phyloP scores from a whole-genome alignment of 345 rosid genomes.

The Barbarea vulgaris region DNA sequence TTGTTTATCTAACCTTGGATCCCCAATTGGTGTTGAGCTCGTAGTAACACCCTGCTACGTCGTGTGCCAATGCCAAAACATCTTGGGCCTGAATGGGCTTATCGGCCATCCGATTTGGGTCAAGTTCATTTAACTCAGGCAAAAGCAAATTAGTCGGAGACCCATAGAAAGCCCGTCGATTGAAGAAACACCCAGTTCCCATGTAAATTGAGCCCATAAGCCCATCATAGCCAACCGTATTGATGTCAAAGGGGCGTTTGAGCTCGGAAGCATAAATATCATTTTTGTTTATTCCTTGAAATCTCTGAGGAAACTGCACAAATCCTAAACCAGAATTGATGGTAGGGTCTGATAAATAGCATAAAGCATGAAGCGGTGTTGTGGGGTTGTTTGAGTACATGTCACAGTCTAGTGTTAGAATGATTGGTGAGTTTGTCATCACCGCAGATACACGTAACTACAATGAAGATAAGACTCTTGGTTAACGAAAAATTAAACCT shows the following conservation, averaged over 20 bases:
- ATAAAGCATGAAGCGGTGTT: constrained; percentile 51
- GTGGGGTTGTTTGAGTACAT: constrained; percentile 72
- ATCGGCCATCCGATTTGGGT: constrained; percentile 29
- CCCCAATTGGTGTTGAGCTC: constrained; percentile 71
- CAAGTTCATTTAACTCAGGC: constrained; percentile 46
- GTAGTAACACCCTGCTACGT: constrained; percentile 55
- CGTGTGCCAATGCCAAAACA: constrained; percentile 47
- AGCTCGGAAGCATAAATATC: constrained; percentile 59
- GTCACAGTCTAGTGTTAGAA: constrained; percentile 82
- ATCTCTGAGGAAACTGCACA: constrained; percentile 77
- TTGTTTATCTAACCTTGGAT: constrained; percentile 45
- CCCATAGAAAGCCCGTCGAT: constrained; percentile 60
- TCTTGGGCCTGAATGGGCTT: constrained; percentile 39
- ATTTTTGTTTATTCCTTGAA: constrained; percentile 50
- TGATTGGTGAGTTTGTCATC: constrained; percentile 69
- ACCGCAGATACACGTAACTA: constrained; percentile 74
- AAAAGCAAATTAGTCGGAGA: constrained; percentile 33
- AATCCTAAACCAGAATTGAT: constrained; percentile 37
- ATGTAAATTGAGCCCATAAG: constrained; percentile 49
- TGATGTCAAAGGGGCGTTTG: constrained; percentile 46
- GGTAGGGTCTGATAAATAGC: constrained; percentile 54
- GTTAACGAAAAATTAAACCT: background rate
- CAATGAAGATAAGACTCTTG: background rate
- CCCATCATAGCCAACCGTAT: constrained; percentile 57
- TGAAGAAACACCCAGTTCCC: constrained; percentile 72